Base-by-base conservation (phyloP, 805 yeast genomes). In the Teunomyces tritomae region DNA sequence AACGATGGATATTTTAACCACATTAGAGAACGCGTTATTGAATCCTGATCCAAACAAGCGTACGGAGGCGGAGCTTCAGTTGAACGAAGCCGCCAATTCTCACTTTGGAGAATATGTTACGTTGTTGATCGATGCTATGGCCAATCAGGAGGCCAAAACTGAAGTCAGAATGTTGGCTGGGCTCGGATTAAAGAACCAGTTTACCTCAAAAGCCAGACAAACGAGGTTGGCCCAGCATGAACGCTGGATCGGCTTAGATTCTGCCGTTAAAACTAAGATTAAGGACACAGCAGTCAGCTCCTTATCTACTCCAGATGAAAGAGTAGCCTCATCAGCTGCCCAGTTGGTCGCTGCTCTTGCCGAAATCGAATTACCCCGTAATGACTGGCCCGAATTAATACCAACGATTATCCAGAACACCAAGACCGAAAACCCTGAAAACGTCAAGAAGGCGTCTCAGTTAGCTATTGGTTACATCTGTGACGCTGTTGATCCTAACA, bases 281-380 rank as follows among this genome's bases (percentile, higher is more conserved):
- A 90, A 89, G 71, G 74, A 77, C 39, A 74, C 78, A 28, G 59
- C 72, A 4, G 65, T 92, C 43, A 68, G 70, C 39, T 80, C 91
- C 2, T 78, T 94, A 47, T 64, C 84, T 47, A 76, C 87, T 13
- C 63, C 71, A n/a, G 81, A 83, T 57, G 87, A 81, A 54, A 80
- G 89, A 59, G 96, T 92, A 47, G 94, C 96, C 28, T 82, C 84
- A 49, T 79, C 96, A 27, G 85, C 92, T 24, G 96, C 99, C 20
- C 97, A 92, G 73, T 76, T 92, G 55, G 92, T 94, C 44, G 96
- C 98, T 29, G 96, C 97, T 8, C 88, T 94, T 58, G 99, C 97
- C n/a, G 92, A 85, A 53, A 88, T 92, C 48, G 99, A 94, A 65
- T 76, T 94, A 54, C 97, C 97, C 40, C 73, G 85, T 52, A 77